Conservation (phyloP, 768 basidiomycete species). For the Trichaptum fuscoviolaceum region DNA sequence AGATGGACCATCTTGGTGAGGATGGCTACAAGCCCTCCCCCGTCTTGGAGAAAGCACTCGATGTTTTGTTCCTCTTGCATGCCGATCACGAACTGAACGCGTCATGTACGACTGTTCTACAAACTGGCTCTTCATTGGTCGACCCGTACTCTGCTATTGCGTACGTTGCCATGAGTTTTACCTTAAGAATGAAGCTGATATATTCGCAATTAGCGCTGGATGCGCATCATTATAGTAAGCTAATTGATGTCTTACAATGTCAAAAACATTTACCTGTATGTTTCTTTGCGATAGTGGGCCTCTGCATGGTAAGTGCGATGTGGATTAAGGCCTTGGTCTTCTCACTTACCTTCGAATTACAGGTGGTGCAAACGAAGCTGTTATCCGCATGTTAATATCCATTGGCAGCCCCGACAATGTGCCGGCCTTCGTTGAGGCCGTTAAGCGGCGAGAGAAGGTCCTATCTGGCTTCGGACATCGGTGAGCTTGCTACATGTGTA, state of each 20-base stretch:
- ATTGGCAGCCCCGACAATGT: constrained; percentile 88
- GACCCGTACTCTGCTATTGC: constrained; percentile 88
- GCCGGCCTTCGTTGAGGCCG: constrained; percentile 77
- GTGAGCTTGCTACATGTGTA: constrained; percentile 27
- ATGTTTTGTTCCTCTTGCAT: constrained; percentile 82
- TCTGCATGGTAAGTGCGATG: constrained; percentile 47
- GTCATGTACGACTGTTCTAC: constrained; percentile 78
- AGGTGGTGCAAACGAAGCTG: constrained; percentile 91
- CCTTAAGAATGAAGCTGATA: constrained; percentile 1
- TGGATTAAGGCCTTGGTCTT: not conserved
- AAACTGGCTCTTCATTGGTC: constrained; percentile 83
- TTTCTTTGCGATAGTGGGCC: constrained; percentile 52
- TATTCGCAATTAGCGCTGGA: constrained; percentile 49
- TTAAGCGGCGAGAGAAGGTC: constrained; percentile 84
- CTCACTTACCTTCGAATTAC: constrained; percentile 12
- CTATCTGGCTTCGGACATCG: constrained; percentile 89
- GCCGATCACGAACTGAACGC: constrained; percentile 92
- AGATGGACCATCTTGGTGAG: constrained; percentile 79
- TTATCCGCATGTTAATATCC: constrained; percentile 88
- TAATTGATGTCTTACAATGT: not conserved
- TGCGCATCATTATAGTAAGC: constrained; percentile 85
- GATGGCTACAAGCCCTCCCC: constrained; percentile 76
- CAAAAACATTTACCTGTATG: constrained; percentile 5
- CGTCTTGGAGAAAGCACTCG: constrained; percentile 80
- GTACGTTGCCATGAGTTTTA: constrained; percentile 28